Evolutionary conservation across 345 rosid species (phyloP).

Genomic region (Dovyalis caffra): DNA sequence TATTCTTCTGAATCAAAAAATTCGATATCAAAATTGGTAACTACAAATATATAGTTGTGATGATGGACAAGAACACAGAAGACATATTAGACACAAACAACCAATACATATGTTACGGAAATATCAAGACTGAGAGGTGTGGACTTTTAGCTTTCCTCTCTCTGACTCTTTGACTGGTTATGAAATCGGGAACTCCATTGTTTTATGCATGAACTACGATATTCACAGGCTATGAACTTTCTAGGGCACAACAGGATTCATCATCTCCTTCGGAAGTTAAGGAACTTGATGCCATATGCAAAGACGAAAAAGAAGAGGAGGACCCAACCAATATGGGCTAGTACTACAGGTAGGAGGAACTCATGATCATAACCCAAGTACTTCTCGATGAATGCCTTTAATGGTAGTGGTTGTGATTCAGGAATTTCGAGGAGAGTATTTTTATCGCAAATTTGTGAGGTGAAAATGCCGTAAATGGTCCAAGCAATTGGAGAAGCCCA

Average conservation of each 20-base stretch:
- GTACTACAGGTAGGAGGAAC: constrained; percentile 29
- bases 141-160: too few species aligned
- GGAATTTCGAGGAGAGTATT: background rate
- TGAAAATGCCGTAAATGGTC: constrained; percentile 41
- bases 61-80: too few species aligned
- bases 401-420: background rate
- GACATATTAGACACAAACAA: too few species aligned
- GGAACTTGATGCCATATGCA: constrained; percentile 44
- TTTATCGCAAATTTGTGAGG: constrained; percentile 37
- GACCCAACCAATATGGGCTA: constrained; percentile 41
- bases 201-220: too few species aligned
- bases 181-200: too few species aligned
- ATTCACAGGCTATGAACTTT: too few species aligned
- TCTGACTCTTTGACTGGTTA: too few species aligned
- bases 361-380: constrained; percentile 34
- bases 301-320: constrained; percentile 42
- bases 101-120: too few species aligned
- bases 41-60: too few species aligned
- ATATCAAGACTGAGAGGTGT: too few species aligned
- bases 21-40: too few species aligned
- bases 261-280: constrained; percentile 48
- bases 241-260: background rate
- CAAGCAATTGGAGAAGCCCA: constrained; percentile 47
- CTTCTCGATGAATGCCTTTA: constrained; percentile 25
- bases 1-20: too few species aligned